Conservation (phyloP, 306 rosid genomes). For the Abrus pulchellus region DNA sequence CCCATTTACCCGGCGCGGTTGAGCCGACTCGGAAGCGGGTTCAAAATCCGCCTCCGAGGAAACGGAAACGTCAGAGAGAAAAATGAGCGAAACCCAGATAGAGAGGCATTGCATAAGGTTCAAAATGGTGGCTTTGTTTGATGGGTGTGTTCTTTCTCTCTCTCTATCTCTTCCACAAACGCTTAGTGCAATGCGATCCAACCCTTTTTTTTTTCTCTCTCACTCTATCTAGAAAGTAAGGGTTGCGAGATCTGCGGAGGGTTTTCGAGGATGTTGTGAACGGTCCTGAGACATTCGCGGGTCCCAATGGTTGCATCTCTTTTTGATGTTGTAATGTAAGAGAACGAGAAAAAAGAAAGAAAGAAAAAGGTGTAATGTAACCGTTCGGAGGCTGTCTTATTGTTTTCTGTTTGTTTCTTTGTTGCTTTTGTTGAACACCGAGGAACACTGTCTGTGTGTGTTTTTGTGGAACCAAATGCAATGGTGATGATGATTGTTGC, state of each 20-base stretch:
- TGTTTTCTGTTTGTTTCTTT: constrained; percentile 39
- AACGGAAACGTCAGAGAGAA: constrained; percentile 29
- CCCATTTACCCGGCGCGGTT: constrained; percentile 68
- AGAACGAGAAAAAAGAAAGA: constrained; percentile 28
- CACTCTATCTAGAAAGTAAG: constrained; percentile 1
- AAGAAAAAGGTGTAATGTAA: constrained; percentile 65
- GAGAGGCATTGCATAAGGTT: constrained; percentile 29
- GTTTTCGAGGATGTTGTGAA: constrained; percentile 51
- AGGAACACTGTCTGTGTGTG: background rate
- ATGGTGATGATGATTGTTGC: constrained; percentile 33
- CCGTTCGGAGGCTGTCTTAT: constrained; percentile 56
- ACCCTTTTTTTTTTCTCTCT: background rate
- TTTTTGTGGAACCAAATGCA: background rate
- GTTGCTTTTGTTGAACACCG: constrained; percentile 42
- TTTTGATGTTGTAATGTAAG: constrained; percentile 43
- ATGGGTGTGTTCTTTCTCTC: background rate
- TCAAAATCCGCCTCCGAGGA: constrained; percentile 32
- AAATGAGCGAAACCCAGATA: constrained; percentile 30
- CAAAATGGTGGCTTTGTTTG: constrained; percentile 14
- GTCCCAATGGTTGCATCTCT: constrained; percentile 64
- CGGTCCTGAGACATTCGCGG: constrained; percentile 73
- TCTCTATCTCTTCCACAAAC: constrained; percentile 32
- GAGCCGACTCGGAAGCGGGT: constrained; percentile 35
- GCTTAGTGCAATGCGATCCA: constrained; percentile 21
- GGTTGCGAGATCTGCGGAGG: constrained; percentile 69